A percentile compares a stretch with the other conserved stretches of the same genome.
Evolutionary conservation across 2,329 filamentous ascomycete species (phyloP).

Genomic region (Ilyonectria robusta): DNA sequence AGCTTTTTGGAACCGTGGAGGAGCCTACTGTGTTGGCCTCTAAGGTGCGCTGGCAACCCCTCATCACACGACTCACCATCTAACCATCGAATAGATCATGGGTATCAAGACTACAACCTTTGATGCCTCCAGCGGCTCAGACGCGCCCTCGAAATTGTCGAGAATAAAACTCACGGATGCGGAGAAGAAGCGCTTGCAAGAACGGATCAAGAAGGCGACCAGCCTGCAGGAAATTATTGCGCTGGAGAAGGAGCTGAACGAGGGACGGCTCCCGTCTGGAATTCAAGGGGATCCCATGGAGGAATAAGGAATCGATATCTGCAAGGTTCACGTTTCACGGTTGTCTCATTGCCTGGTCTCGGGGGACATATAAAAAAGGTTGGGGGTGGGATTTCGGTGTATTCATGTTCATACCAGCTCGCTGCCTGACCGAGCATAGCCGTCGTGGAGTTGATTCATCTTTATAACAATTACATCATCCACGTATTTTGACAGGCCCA

Average conservation of each 20-base stretch:
- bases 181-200: conserved; percentile 88
- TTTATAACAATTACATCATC: conserved; percentile 22
- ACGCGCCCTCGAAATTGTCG: conserved; percentile 73
- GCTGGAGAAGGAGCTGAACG: conserved; percentile 91
- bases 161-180: conserved; percentile 88
- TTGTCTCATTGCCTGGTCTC: conserved; percentile 21
- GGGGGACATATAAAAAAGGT: conserved; percentile 33
- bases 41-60: conserved; percentile 64
- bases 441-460: conserved; percentile 19
- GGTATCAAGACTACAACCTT: conserved; percentile 85
- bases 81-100: conserved; percentile 73
- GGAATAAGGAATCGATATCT: conserved; percentile 59
- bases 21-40: conserved; percentile 86
- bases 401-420: conserved; percentile 34
- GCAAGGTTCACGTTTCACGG: conserved; percentile 7
- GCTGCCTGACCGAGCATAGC: conserved; percentile 24
- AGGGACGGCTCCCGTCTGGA: conserved; percentile 85
- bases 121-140: conserved; percentile 65
- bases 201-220: conserved; percentile 89
- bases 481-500: not conserved
- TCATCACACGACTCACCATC: not conserved
- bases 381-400: conserved; percentile 31
- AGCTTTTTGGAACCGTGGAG: conserved; percentile 86
- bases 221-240: conserved; percentile 91
- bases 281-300: conserved; percentile 73